Conservation (phyloP, 805 yeast genomes). For the Candida orba region DNA sequence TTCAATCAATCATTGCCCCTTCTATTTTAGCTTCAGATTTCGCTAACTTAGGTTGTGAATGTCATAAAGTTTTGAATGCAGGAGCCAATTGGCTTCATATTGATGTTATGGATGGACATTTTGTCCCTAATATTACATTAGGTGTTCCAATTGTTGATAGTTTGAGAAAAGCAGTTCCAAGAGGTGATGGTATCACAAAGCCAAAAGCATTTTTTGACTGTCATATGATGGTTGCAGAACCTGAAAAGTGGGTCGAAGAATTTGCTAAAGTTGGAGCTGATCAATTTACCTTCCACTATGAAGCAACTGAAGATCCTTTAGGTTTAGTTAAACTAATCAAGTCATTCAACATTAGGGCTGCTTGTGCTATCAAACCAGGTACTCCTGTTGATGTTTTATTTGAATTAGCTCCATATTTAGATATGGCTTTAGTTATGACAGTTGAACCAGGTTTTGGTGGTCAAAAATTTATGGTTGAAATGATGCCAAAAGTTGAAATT, state of each 20-base stretch:
- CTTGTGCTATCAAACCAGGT: constrained; percentile 90
- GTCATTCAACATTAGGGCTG: constrained; percentile 80
- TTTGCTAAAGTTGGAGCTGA: constrained; percentile 93
- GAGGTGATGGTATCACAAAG: constrained; percentile 39
- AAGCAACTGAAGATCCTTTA: constrained; percentile 75
- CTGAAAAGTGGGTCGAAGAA: constrained; percentile 90
- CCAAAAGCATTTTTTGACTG: constrained; percentile 72
- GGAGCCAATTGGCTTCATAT: constrained; percentile 97
- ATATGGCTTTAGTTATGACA: constrained; percentile 96
- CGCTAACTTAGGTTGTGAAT: constrained; percentile 80
- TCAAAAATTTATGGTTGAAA: constrained; percentile 87
- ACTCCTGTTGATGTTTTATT: constrained; percentile 79
- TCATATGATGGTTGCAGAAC: constrained; percentile 95
- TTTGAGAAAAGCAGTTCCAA: constrained; percentile 71
- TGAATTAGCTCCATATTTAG: constrained; percentile 69
- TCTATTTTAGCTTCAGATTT: constrained; percentile 91
- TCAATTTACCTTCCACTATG: constrained; percentile 93
- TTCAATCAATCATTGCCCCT: constrained; percentile 84
- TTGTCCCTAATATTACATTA: constrained; percentile 91
- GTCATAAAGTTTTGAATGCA: constrained; percentile 68
- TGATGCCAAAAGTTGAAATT: constrained; percentile 91
- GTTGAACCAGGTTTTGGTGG: constrained; percentile 99
- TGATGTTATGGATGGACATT: constrained; percentile 98
- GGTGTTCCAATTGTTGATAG: constrained; percentile 87
- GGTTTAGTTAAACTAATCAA: constrained; percentile 71